Conservation (phyloP, 176 grass and related monocot genomes). For the Musa schizocarpa region DNA sequence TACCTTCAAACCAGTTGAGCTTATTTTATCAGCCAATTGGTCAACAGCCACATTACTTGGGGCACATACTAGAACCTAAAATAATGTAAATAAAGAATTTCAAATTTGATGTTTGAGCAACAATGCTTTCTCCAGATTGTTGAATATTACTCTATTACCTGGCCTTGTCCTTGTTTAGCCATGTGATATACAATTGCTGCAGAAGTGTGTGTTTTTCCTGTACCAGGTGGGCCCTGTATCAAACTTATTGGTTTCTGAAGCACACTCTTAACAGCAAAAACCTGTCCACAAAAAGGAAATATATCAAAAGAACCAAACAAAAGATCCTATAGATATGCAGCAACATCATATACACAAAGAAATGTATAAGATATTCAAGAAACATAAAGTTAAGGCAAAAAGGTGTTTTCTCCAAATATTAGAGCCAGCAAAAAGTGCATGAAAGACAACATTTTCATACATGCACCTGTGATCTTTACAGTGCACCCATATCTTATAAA, state of each 20-base stretch:
- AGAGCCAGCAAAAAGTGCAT: too few relatives aligned
- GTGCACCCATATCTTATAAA: neutral
- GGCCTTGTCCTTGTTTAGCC: conserved; percentile 99
- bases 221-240: conserved; percentile 97
- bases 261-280: conserved; percentile 98
- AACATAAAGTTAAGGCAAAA: neutral
- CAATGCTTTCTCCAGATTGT: conserved; percentile 5
- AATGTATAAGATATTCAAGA: too few relatives aligned
- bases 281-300: conserved; percentile 41
- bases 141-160: conserved; percentile 43
- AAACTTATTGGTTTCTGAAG: conserved; percentile 98
- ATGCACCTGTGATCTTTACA: neutral
- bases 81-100: conserved; percentile 13
- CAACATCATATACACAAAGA: neutral
- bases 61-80: conserved; percentile 93
- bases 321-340: neutral
- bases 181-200: conserved; percentile 99
- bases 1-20: conserved; percentile 93
- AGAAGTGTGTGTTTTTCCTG: conserved; percentile 98
- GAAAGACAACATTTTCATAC: neutral
- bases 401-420: neutral
- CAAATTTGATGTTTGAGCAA: neutral
- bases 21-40: conserved; percentile 97
- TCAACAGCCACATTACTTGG: conserved; percentile 99
- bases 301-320: neutral